These are phyloP conservation scores for Pinus taeda DNA, from an alignment of 75 land plant genomes.

Conservation along the genomic window DNA sequence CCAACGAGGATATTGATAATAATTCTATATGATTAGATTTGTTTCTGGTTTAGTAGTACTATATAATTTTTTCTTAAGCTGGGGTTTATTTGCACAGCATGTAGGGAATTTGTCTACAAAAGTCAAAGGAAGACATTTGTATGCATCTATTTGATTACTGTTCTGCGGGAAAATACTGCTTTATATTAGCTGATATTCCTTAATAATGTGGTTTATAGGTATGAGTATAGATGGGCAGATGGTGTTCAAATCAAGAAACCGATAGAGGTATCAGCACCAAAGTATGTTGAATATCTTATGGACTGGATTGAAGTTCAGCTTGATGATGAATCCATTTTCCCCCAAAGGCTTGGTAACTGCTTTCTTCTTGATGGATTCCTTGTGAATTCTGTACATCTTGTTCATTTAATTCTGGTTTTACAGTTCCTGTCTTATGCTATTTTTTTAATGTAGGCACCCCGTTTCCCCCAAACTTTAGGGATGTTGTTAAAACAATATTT, in stretches of 20 bases:
- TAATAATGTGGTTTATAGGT: slow-evolving; percentile 34
- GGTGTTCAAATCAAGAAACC: slow-evolving; percentile 93
- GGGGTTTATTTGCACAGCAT: neutral
- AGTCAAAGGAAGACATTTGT: neutral
- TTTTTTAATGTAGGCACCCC: slow-evolving; percentile 58
- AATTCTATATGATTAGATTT: neutral
- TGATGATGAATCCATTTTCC: slow-evolving; percentile 92
- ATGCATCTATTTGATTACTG: neutral
- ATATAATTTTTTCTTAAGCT: neutral
- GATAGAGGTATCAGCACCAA: slow-evolving; percentile 94
- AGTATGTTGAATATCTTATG: slow-evolving; percentile 94
- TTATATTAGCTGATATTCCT: neutral
- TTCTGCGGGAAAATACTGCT: neutral
- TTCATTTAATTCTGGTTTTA: neutral
- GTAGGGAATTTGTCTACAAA: neutral
- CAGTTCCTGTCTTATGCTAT: slow-evolving; percentile 4
- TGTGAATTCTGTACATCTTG: neutral
- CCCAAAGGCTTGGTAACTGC: slow-evolving; percentile 81
- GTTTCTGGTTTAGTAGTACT: neutral
- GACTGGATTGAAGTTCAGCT: slow-evolving; percentile 93
- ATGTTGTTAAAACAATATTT: slow-evolving; percentile 92
- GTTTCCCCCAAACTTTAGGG: slow-evolving; percentile 82
- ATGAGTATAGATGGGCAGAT: slow-evolving; percentile 98
- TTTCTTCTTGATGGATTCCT: slow-evolving; percentile 4
- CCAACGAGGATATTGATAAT: neutral